Evolutionary conservation across 2,329 filamentous ascomycete genomes (phyloP), one percentile per base, ranked within the genome.

Genomic region (Mycosphaerella sp.): DNA sequence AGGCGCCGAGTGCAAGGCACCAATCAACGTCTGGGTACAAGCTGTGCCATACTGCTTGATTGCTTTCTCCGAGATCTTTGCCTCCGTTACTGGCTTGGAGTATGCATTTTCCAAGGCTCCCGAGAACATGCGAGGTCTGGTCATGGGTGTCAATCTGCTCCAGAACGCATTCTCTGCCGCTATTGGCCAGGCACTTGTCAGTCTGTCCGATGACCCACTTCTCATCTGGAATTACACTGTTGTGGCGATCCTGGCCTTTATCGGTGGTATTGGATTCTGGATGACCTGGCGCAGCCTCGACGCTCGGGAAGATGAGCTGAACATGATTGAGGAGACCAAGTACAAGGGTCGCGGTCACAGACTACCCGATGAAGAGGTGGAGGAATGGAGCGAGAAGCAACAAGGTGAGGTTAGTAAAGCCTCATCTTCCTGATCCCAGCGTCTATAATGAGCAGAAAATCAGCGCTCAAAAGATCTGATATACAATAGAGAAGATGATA

Each of bases 241-340:
- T 14, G 78, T 86, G 14, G 82, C 84, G 5, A 72, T 81, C 54
- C 74, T 89, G 48, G 79, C 85, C 0, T 77, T 81, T 38, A 48
- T 83, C 6, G 86, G 83, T 36, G 84, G 83, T 23, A 57, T 77
- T 3, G 74, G 76, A 1, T 89, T 90, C 73, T 90, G 85, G 84
- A 67, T 84, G 63, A 80, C 77, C 64, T 87, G 86, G 74, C 73
- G 76, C 39, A 74, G 79, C n/a, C 74, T 86, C 8, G 86, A 90
- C 65, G 72, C 70, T 26, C 74, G 83, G 59, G 87, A 90, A 66
- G 86, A 89, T 67, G 74, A 77, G 62, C 73, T 86, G 60, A 90
- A 90, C 69, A 78, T 82, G 77, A 70, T 81, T 67, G 65, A 72
- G 53, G 48, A 53, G 45, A 60, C 63, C 34, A 63, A 61, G 43